Evolutionary conservation across 495 filamentous ascomycete genomes (phyloP), one percentile per base, ranked within the genome.

Genomic region (Annulohypoxylon nitens): DNA sequence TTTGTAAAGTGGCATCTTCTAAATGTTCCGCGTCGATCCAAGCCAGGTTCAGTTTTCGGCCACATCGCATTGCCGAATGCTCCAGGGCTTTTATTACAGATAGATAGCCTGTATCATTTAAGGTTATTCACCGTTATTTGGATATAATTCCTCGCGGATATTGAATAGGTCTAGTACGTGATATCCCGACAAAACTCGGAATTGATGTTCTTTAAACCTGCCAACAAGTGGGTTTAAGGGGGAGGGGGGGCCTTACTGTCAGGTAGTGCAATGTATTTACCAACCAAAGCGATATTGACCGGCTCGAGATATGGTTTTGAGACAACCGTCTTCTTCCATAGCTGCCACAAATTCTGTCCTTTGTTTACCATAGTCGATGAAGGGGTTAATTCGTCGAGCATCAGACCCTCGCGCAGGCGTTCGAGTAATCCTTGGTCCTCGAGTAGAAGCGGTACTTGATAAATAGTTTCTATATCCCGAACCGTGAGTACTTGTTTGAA

Each of bases 371-470:
- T 78, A 16, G 80, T 70, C 5, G 85, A 78, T 2, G 89, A 64
- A 41, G 86, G 79, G 1, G 77, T 66, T 12, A 89, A 25, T 33
- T 80, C 71, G 36, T 93, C 81, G 4, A 97, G 86, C 1, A 80
- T 78, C n/a, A 95, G 86, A 14, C 87, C 85, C 6, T 84, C 78
- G 5, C 81, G 82, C 30, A 98, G 83, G 4, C 88, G 85, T 0
- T 83, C 77, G 25, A 95, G 81, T 3, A 98, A 85, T 5, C 89
- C 87, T 80, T 98, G 93, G 50, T 92, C 83, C 67, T 93, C 89
- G 4, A 99, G 91, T 34, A 97, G 91, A 3, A 97, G 81, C 3
- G 96, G 96, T 0, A 99, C 96, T 55, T 97, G 95, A 80, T 98
- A 98, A 26, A 91, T 94, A 0, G 93, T 92, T 6, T 88, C 84